Evolutionary conservation across 805 yeast genomes (phyloP).

Genomic region (Ogataea sp.): DNA sequence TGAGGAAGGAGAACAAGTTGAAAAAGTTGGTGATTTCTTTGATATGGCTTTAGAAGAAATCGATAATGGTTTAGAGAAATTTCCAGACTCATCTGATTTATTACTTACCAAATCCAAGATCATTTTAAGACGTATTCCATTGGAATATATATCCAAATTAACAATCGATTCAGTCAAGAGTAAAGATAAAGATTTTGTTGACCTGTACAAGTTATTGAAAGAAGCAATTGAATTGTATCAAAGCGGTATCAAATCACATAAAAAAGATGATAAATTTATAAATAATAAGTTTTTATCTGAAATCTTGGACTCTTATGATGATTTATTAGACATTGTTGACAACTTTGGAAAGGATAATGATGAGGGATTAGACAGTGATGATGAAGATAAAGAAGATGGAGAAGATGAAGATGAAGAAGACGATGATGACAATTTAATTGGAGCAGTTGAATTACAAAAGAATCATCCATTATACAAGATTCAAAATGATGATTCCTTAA

Average conservation of each 20-base stretch:
- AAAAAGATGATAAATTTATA: not conserved
- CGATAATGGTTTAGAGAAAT: conserved; percentile 45
- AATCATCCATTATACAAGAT: conserved; percentile 49
- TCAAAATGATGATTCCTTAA: conserved; percentile 31
- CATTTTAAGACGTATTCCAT: conserved; percentile 48
- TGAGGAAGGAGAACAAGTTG: conserved; percentile 13
- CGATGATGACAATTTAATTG: conserved; percentile 20
- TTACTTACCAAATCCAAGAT: conserved; percentile 47
- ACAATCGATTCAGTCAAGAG: conserved; percentile 28
- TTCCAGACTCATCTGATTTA: conserved; percentile 34
- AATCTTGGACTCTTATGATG: conserved; percentile 53
- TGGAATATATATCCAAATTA: conserved; percentile 48
- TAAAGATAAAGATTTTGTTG: conserved; percentile 20
- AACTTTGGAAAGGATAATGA: conserved; percentile 54
- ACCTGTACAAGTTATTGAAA: conserved; percentile 32
- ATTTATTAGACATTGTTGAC: conserved; percentile 57
- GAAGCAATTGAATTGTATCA: conserved; percentile 39
- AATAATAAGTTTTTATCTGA: conserved; percentile 25
- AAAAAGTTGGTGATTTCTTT: conserved; percentile 46
- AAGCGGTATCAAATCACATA: conserved; percentile 28
- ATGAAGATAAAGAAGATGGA: conserved; percentile 30
- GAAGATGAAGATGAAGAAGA: conserved; percentile 21
- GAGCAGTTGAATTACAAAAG: conserved; percentile 30
- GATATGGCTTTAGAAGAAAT: conserved; percentile 68
- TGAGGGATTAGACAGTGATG: conserved; percentile 55